Base-by-base conservation (phyloP, 2,329 filamentous ascomycete genomes). In the Apiospora hydei region DNA sequence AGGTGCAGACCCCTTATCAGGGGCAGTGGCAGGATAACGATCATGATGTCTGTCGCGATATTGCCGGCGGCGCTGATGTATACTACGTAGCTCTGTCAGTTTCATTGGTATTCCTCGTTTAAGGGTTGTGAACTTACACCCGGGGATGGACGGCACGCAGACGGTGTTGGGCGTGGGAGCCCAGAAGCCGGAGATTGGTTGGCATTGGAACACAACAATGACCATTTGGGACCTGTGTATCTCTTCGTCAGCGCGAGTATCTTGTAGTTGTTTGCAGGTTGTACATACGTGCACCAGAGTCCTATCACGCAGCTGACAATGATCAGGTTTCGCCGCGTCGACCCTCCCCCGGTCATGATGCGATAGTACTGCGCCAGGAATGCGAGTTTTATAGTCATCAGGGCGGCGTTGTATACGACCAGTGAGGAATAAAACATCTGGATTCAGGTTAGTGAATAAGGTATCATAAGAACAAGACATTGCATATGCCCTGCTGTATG, bases 281-380 rank as follows among this genome's bases (percentile, higher is more conserved):
- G 30, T n/a, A 18, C 57, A 41, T 64, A 64, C 57, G 57, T 64
- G 11, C 18, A 41, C 57, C 57, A 64, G 53, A 83, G 71, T 16
- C 79, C 72, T 68, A 82, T 78, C 13, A 67, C 11, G 7, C 41
- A 26, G 41, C 41, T 26, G 41, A 81, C 77, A 26, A 80, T 75
- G 11, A 64, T 64, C 30, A 64, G 18, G 2, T 4, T 21, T 2
- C 57, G 57, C 57, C 71, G 79, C 47, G 78, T 76, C 77, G 82
- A 81, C 72, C 77, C 78, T 14, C 72, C 74, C 26, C 80, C 74
- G 13, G 78, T 75, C 30, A 84, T 76, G n/a, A 83, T 80, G 24
- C 82, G 82, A 70, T 82, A 80, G 70, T 83, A 84, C 69, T 83
- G 82, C 2, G 79, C 73, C 57, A 84, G 75, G 73, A 84, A 83